These are phyloP conservation scores for Salix koriyanagi DNA, from an alignment of 345 rosid genomes.

Conservation along the genomic window DNA sequence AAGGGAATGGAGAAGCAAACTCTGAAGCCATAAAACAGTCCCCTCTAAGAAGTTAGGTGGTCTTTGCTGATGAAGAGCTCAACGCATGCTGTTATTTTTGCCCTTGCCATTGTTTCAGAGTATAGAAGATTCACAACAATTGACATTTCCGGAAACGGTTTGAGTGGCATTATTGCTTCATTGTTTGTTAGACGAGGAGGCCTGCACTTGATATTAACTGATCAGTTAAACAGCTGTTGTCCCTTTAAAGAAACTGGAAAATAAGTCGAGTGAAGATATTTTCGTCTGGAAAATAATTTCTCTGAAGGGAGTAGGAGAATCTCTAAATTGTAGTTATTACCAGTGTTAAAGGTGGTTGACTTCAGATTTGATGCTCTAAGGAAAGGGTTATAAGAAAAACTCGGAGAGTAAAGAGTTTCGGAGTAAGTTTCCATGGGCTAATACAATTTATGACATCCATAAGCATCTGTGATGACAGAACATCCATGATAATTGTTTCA, in stretches of 20 bases:
- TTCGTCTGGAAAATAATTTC: background rate
- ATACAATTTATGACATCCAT: background rate
- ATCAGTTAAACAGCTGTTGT: background rate
- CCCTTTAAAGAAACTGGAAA: background rate
- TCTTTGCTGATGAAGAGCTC: background rate
- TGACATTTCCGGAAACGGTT: background rate
- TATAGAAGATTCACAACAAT: too few species aligned
- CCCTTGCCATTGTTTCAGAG: background rate
- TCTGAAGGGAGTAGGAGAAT: background rate
- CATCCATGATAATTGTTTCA: background rate
- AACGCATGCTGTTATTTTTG: background rate
- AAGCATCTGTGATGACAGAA: background rate
- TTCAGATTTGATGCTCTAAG: background rate
- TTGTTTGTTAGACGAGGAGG: background rate
- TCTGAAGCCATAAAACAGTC: too few species aligned
- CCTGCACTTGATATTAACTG: background rate
- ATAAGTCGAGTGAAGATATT: background rate
- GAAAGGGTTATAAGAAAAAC: background rate
- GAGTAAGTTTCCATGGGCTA: too few species aligned
- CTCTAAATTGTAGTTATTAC: background rate
- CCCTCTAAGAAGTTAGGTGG: background rate
- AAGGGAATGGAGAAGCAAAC: background rate
- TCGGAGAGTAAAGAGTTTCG: too few species aligned
- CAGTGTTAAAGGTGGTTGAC: background rate
- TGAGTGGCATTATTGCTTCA: background rate